These are phyloP conservation scores for Colletotrichum viniferum DNA, from an alignment of 2,329 filamentous ascomycete genomes.

Conservation along the genomic window DNA sequence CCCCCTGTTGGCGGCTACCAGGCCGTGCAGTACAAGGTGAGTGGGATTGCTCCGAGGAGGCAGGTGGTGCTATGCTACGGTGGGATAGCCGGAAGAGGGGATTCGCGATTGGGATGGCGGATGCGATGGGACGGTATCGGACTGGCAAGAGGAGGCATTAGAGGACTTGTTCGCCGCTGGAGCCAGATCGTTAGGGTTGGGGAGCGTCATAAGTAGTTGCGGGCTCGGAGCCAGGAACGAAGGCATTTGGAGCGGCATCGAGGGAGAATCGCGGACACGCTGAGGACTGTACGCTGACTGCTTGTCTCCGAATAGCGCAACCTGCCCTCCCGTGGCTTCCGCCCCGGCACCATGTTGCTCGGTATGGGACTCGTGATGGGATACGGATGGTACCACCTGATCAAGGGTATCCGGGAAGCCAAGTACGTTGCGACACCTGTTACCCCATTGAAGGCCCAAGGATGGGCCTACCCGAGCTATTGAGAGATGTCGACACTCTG, in stretches of 20 bases:
- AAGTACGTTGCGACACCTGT: constrained; percentile 66
- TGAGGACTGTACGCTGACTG: neutral
- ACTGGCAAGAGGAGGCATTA: neutral
- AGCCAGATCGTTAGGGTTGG: rapidly evolving
- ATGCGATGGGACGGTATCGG: neutral
- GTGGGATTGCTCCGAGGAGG: constrained; percentile 29
- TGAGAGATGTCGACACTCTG: rapidly evolving
- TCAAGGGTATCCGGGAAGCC: constrained; percentile 84
- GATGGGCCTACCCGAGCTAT: rapidly evolving
- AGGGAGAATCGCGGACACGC: neutral
- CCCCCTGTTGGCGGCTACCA: constrained; percentile 93
- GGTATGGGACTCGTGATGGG: constrained; percentile 80
- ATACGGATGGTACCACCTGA: constrained; percentile 89
- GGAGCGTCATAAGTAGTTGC: rapidly evolving
- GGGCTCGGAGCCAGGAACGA: neutral
- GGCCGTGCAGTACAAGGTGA: constrained; percentile 95
- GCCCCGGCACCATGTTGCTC: constrained; percentile 77
- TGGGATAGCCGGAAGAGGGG: neutral
- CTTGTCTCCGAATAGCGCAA: constrained; percentile 68
- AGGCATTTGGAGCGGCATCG: neutral
- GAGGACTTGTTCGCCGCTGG: rapidly evolving
- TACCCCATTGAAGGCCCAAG: rapidly evolving
- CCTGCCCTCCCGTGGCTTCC: constrained; percentile 88
- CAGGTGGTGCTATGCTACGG: neutral
- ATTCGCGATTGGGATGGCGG: neutral